These are phyloP conservation scores for Miscanthus lutarioriparius DNA, from an alignment of 176 grass and related monocot species.

Conservation along the genomic window DNA sequence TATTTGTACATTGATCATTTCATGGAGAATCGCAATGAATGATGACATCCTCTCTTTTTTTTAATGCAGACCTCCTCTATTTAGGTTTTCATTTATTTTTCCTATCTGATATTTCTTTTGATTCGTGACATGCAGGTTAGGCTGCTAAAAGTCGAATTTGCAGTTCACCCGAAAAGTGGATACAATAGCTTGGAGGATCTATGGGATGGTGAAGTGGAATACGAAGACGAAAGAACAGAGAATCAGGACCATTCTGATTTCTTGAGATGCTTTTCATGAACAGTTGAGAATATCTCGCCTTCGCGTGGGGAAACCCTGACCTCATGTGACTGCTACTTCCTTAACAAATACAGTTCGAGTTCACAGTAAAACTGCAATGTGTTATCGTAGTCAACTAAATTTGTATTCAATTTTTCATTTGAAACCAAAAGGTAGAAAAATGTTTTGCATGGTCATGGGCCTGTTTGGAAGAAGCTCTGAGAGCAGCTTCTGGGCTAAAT, in stretches of 20 bases:
- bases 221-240: not conserved
- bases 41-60: not conserved
- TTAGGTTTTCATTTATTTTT: not conserved
- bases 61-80: not conserved
- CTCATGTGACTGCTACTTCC: not conserved
- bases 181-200: slow-evolving; percentile 57
- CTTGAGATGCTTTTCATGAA: not conserved
- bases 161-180: slow-evolving; percentile 29
- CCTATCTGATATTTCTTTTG: slow-evolving; percentile 17
- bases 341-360: not conserved
- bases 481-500: too few species aligned
- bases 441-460: too few species aligned
- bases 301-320: not conserved
- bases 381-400: not conserved
- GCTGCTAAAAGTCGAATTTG: slow-evolving; percentile 25
- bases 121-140: slow-evolving; percentile 39
- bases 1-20: not conserved
- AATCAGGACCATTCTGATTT: not conserved
- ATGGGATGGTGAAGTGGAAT: slow-evolving; percentile 45
- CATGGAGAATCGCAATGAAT: not conserved
- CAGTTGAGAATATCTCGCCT: not conserved
- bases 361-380: not conserved
- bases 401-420: too few species aligned
- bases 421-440: too few species aligned
- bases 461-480: too few species aligned